phyloP scores from a whole-genome alignment of 768 basidiomycete species.

The Lyophyllum decastes region DNA sequence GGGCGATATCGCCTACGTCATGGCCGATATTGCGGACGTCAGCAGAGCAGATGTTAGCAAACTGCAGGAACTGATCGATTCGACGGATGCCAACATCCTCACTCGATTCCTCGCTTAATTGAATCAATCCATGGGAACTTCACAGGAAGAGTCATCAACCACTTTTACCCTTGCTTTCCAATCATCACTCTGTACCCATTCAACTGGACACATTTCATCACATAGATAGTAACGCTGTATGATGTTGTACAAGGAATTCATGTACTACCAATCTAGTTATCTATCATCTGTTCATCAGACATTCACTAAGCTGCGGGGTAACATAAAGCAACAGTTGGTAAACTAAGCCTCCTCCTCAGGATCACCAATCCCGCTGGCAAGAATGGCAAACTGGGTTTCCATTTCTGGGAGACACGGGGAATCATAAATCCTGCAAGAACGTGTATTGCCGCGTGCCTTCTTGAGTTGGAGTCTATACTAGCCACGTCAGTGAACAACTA shows the following conservation, averaged over 20 bases:
- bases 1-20: constrained; percentile 89
- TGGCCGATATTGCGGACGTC: constrained; percentile 96
- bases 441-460: constrained; percentile 89
- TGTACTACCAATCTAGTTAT: constrained; percentile 23
- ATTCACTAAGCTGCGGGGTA: background rate
- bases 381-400: constrained; percentile 94
- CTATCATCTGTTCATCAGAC: constrained; percentile 4
- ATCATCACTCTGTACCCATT: constrained; percentile 38
- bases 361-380: constrained; percentile 88
- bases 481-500: constrained; percentile 10
- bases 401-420: constrained; percentile 97
- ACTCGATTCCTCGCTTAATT: constrained; percentile 77
- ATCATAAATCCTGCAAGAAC: constrained; percentile 97
- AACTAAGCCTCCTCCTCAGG: constrained; percentile 81
- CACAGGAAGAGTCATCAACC: constrained; percentile 9
- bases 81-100: constrained; percentile 84
- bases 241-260: constrained; percentile 23
- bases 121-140: background rate
- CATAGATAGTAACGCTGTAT: constrained; percentile 24
- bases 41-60: constrained; percentile 76
- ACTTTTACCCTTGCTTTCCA: constrained; percentile 19
- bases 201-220: constrained; percentile 44
- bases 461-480: constrained; percentile 83
- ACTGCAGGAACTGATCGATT: constrained; percentile 76
- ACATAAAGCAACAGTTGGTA: background rate